Percentiles rank a stretch among this genome's conserved stretches.
Evolutionary conservation across 345 rosid genomes (phyloP).

Genomic region (Salix koriyanagi): DNA sequence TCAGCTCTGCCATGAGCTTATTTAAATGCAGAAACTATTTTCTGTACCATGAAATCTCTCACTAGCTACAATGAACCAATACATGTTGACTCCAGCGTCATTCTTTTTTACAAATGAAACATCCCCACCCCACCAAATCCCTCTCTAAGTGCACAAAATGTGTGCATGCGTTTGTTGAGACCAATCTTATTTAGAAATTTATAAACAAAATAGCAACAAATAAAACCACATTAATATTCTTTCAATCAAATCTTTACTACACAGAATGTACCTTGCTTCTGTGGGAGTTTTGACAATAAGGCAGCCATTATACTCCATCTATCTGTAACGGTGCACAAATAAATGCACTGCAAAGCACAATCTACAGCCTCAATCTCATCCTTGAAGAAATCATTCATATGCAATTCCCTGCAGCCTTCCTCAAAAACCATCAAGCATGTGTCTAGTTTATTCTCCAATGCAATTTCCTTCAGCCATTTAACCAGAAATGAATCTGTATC

Average conservation of each 20-base stretch:
- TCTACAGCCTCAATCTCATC: slow-evolving; percentile 71
- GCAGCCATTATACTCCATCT: slow-evolving; percentile 82
- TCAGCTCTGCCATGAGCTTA: not conserved
- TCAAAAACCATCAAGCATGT: slow-evolving; percentile 71
- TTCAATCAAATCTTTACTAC: not conserved
- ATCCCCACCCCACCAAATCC: too few relatives aligned
- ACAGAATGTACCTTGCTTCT: slow-evolving; percentile 52
- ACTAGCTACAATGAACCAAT: not conserved
- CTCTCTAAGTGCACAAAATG: not conserved
- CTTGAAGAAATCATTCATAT: slow-evolving; percentile 50
- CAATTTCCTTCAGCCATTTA: slow-evolving; percentile 84
- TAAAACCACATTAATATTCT: not conserved
- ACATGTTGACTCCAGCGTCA: not conserved
- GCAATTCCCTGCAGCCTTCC: slow-evolving; percentile 71
- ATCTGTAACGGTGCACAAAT: slow-evolving; percentile 65
- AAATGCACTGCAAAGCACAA: slow-evolving; percentile 79
- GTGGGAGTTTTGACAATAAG: slow-evolving; percentile 78
- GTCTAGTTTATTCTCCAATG: slow-evolving; percentile 64
- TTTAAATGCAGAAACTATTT: not conserved
- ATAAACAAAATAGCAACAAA: not conserved
- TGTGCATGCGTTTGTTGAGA: not conserved
- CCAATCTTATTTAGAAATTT: not conserved
- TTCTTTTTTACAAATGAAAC: not conserved
- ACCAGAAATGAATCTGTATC: slow-evolving; percentile 57
- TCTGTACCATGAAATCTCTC: not conserved